A percentile compares a stretch with the other conserved stretches of the same genome.
Conservation (phyloP, 1,284 basidiomycete genomes). For the Tilletia setariae region DNA sequence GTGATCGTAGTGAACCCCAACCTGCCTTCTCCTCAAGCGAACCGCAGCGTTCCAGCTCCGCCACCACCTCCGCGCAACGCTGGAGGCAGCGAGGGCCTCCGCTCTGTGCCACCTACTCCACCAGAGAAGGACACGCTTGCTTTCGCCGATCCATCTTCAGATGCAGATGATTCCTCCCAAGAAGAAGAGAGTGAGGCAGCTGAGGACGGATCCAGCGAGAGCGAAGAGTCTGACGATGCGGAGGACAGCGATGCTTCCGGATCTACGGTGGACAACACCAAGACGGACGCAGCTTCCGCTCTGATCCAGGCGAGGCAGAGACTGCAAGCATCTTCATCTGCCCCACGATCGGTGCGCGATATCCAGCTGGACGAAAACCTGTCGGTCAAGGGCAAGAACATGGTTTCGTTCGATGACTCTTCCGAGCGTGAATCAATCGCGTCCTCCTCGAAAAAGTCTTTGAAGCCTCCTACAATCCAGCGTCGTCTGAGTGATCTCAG, state of each 20-base stretch:
- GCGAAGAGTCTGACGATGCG: neutral
- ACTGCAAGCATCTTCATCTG: neutral
- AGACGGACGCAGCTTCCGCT: slow-evolving; percentile 9
- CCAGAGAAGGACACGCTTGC: neutral
- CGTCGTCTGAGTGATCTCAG: slow-evolving; percentile 40
- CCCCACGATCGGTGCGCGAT: neutral
- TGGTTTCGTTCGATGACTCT: slow-evolving; percentile 13
- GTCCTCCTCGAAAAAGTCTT: neutral
- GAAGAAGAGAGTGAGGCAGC: neutral
- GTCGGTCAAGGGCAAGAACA: neutral
- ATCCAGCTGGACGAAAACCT: no score
- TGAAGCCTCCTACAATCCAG: slow-evolving; percentile 27
- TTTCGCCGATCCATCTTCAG: neutral
- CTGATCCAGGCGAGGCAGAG: neutral
- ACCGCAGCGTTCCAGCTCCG: neutral
- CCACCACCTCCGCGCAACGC: neutral
- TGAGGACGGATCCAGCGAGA: neutral
- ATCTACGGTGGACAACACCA: neutral
- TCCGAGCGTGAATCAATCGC: neutral
- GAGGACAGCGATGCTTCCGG: slow-evolving; percentile 7
- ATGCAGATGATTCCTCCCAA: neutral
- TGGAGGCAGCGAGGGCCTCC: neutral
- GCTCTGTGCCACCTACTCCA: slow-evolving; percentile 1
- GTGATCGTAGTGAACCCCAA: neutral
- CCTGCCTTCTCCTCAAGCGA: slow-evolving; percentile 8